These are phyloP conservation scores for Quercus phellos DNA, from an alignment of 331 rosid species.

Conservation along the genomic window DNA sequence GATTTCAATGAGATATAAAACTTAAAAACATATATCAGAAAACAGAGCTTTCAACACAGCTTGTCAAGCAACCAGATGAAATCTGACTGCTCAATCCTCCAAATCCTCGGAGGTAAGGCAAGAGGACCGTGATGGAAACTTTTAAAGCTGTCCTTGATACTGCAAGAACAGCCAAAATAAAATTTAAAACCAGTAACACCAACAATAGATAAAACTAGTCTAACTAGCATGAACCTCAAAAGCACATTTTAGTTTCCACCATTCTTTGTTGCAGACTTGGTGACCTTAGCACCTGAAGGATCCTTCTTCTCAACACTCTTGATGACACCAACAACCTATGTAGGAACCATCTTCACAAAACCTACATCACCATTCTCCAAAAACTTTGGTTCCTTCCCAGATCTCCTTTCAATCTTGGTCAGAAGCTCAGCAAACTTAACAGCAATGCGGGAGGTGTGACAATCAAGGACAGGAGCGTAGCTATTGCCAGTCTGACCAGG, in stretches of 20 bases:
- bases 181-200: neutral
- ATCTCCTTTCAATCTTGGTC: slow-evolving; percentile 78
- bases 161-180: neutral
- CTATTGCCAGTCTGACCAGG: slow-evolving; percentile 79
- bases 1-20: slow-evolving; percentile 7
- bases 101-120: slow-evolving; percentile 5
- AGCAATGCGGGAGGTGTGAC: slow-evolving; percentile 78
- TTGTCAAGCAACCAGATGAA: slow-evolving; percentile 8
- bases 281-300: slow-evolving; percentile 25
- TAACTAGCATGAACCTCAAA: neutral
- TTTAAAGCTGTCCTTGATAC: slow-evolving; percentile 8
- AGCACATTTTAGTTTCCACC: too few relatives aligned
- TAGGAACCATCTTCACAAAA: slow-evolving; percentile 65
- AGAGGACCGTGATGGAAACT: neutral
- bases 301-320: too few relatives aligned
- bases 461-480: slow-evolving; percentile 72
- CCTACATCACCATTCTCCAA: slow-evolving; percentile 76
- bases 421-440: slow-evolving; percentile 60
- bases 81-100: neutral
- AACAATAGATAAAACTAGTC: slow-evolving; percentile 17
- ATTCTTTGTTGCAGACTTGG: slow-evolving; percentile 43
- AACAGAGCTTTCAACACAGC: slow-evolving; percentile 6
- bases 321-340: slow-evolving; percentile 24
- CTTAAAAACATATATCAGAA: neutral
- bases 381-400: slow-evolving; percentile 83